These are phyloP conservation scores for Plasmodium billcollinsi DNA, from an alignment of 169 alveolate genomes.

Conservation along the genomic window DNA sequence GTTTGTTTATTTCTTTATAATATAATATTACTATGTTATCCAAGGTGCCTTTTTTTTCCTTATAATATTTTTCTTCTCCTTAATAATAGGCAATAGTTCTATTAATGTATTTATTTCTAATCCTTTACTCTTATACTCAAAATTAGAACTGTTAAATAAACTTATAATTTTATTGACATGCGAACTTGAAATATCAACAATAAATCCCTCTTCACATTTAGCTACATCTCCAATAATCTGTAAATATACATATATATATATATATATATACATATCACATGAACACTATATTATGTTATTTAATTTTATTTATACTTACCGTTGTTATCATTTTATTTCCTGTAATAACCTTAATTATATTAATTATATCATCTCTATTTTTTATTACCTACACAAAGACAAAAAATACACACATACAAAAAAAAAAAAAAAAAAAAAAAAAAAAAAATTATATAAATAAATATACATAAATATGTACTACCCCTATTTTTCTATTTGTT, in stretches of 20 bases:
- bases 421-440: neutral
- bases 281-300: neutral
- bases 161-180: conserved; percentile 59
- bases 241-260: neutral
- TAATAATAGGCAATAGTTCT: conserved; percentile 51
- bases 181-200: conserved; percentile 61
- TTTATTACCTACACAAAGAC: conserved; percentile 41
- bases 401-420: neutral
- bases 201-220: conserved; percentile 70
- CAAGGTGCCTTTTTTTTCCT: conserved; percentile 53
- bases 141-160: conserved; percentile 59
- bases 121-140: conserved; percentile 48
- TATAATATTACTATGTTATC: conserved; percentile 58
- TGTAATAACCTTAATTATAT: conserved; percentile 45
- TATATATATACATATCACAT: too few relatives aligned
- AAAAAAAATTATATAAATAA: too few relatives aligned
- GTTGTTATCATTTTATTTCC: conserved; percentile 42
- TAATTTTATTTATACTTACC: conserved; percentile 19
- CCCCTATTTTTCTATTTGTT: neutral
- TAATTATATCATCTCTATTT: conserved; percentile 63
- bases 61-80: conserved; percentile 47
- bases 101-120: conserved; percentile 45
- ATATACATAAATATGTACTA: neutral
- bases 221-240: conserved; percentile 67
- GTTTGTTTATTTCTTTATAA: neutral